These are phyloP conservation scores for Eimeria zaria DNA, from an alignment of 169 alveolate species.

Conservation along the genomic window DNA sequence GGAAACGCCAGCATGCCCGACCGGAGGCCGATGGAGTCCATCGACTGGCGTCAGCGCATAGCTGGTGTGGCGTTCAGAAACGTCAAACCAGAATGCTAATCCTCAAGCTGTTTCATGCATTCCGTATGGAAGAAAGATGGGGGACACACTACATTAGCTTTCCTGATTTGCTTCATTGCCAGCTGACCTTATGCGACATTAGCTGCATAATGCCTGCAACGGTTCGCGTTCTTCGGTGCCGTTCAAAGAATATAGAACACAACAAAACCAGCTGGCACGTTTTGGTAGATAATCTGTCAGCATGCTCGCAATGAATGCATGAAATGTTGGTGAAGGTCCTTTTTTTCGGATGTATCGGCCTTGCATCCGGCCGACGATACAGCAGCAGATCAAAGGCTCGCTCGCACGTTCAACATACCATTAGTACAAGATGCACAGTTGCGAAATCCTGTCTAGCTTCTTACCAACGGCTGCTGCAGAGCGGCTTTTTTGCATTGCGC, in stretches of 20 bases:
- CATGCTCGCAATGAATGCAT: background rate
- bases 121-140: background rate
- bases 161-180: background rate
- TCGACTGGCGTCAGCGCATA: background rate
- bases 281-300: background rate
- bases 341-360: background rate
- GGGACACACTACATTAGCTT: background rate
- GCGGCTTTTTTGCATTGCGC: too few relatives aligned
- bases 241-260: background rate
- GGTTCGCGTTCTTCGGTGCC: background rate
- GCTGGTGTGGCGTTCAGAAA: background rate
- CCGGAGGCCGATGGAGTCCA: background rate
- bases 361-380: background rate
- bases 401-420: background rate
- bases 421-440: background rate
- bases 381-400: background rate
- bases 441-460: background rate
- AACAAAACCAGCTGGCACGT: background rate
- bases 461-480: background rate
- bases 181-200: background rate
- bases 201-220: background rate
- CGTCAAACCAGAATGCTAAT: background rate
- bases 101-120: background rate
- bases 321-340: background rate
- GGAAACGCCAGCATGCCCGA: background rate